Base-by-base conservation (phyloP, 2,329 filamentous ascomycete genomes). In the Purpureocillium lavendulum region DNA sequence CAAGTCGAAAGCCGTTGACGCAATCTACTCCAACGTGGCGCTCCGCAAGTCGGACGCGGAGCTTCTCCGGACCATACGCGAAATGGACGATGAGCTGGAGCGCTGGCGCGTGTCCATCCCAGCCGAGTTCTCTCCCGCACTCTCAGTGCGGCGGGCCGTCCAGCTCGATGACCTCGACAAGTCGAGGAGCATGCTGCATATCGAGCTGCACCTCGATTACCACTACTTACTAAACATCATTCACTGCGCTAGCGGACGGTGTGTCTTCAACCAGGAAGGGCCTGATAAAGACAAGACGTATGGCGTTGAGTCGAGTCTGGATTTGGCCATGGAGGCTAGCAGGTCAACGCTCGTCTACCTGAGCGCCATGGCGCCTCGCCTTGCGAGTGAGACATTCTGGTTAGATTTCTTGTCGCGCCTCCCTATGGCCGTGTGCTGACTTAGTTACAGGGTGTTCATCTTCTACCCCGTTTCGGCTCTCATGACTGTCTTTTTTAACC, bases 381-480 rank as follows among this genome's bases (percentile, higher is more conserved):
- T 77, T 2, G 58, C 62, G 0, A 59, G 64, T 1, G 67, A 71
- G 33, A 61, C 66, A 10, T 75, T 76, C 45, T 74, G 70, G 70
- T 73, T 54, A 46, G 63, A n/a, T 26, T 10, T 26, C 21, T 6
- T 26, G 10, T 26, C 21, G 10, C n/a, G n/a, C n/a, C n/a, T n/a
- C n/a, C n/a, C n/a, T n/a, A n/a, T n/a, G n/a, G n/a, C n/a, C n/a
- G n/a, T n/a, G n/a, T n/a, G n/a, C n/a, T n/a, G n/a, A n/a, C n/a
- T n/a, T n/a, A n/a, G n/a, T n/a, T n/a, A n/a, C 11, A 77, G 74
- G 71, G 54, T 67, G n/a, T 52, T 76, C 4, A 59, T 75, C 3
- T 77, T 75, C 47, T 78, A 78, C 40, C 73, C 74, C 1, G 67
- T 74, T 40, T 68, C 70, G 0, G 73, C 74, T 1, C 57, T 75